Evolutionary conservation across 768 basidiomycete species (phyloP).

Genomic region (Peribolospora baueri): DNA sequence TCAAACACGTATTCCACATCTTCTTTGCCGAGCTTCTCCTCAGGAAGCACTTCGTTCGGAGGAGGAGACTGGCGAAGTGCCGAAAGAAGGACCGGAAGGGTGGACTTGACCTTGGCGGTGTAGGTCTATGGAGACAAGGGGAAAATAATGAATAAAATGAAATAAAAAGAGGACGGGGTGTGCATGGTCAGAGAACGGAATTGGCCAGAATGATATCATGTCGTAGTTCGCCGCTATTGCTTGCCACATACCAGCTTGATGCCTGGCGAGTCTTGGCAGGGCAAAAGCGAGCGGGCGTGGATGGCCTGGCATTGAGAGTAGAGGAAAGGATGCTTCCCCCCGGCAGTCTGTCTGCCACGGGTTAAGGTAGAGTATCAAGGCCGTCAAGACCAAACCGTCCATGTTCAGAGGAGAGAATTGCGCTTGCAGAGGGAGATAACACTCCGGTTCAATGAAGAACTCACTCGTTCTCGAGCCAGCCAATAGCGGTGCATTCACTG

Average conservation of each 20-base stretch:
- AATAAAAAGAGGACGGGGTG: neutral
- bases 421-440: no score
- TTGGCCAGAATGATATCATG: neutral
- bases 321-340: constrained; percentile 57
- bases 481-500: constrained; percentile 45
- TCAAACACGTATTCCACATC: constrained; percentile 47
- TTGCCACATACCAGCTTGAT: constrained; percentile 33
- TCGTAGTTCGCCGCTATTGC: neutral
- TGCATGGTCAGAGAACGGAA: neutral
- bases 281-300: constrained; percentile 53
- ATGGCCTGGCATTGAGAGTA: constrained; percentile 90
- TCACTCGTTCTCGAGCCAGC: constrained; percentile 63
- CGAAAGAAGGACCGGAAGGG: constrained; percentile 67
- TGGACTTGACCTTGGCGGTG: constrained; percentile 45
- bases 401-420: no score
- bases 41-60: constrained; percentile 41
- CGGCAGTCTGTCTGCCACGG: constrained; percentile 46
- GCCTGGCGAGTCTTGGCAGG: constrained; percentile 51
- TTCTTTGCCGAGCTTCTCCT: constrained; percentile 50
- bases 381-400: no score
- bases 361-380: neutral
- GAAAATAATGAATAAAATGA: no score
- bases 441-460: neutral
- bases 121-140: constrained; percentile 34
- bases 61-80: constrained; percentile 58